Evolutionary conservation across 257 asterid genomes (phyloP).

Genomic region (Jacaranda mimosifolia): DNA sequence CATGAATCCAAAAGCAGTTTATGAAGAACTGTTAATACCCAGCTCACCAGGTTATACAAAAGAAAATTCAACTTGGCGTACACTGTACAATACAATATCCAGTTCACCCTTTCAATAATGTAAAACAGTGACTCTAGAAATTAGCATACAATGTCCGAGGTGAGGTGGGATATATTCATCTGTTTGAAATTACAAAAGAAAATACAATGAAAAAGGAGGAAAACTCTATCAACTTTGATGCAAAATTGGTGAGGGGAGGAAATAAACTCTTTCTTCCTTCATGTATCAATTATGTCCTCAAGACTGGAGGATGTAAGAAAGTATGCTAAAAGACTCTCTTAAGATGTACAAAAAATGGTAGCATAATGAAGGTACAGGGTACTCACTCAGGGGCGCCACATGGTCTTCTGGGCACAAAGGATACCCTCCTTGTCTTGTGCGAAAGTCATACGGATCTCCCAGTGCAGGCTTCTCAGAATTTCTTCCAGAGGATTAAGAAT

Average conservation of each 20-base stretch:
- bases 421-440: constrained; percentile 80
- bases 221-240: not conserved
- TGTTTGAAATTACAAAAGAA: too few species aligned
- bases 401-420: constrained; percentile 80
- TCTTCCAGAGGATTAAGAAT: constrained; percentile 82
- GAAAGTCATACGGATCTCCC: constrained; percentile 92
- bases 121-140: constrained; percentile 2
- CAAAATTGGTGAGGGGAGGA: constrained; percentile 32
- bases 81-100: not conserved
- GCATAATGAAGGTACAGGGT: not conserved
- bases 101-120: constrained; percentile 4
- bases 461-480: constrained; percentile 75
- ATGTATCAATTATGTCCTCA: too few species aligned
- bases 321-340: not conserved
- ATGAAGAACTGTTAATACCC: too few species aligned
- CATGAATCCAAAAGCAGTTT: too few species aligned
- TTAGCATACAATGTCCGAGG: constrained; percentile 23
- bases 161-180: not conserved
- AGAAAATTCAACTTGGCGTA: constrained; percentile 17
- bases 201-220: constrained; percentile 16
- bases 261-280: not conserved
- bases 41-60: not conserved
- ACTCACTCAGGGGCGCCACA: constrained; percentile 80
- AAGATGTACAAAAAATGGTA: constrained; percentile 24
- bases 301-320: not conserved